Base-by-base conservation (phyloP, 2,329 filamentous ascomycete genomes). In the Colletotrichum incanum region DNA sequence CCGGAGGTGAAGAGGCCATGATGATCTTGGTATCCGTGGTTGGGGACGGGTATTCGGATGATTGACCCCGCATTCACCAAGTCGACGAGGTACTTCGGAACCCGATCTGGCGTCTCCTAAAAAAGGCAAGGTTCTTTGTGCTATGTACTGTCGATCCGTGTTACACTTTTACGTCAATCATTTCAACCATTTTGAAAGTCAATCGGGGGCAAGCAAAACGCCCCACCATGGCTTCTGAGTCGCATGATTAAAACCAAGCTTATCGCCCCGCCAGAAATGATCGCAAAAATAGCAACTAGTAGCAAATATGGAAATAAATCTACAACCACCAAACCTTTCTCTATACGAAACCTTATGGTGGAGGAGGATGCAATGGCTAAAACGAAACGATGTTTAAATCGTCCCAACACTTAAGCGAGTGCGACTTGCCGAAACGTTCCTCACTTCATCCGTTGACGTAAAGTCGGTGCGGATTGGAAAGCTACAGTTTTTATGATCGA, bases 41-140 rank as follows among this genome's bases (percentile, higher is more conserved):
- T 23, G 50, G 34, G 20, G 59, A 49, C 28, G 20, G 11, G 20
- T 23, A 28, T 37, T 2, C 55, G 28, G 63, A 66, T 9, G 37
- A 5, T 65, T 39, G 47, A 72, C 69, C 69, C 69, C 69, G 69
- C 69, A 72, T 16, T 65, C 37, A 5, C 16, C 28, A n/a, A 41
- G 45, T 62, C 45, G 45, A 31, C 28, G 54, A 9, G 45, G 47
- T 20, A 45, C 31, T 39, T 20, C 5, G 45, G 34, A 52, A 23
- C 16, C 31, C 23, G 31, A n/a, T n/a, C 16, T 39, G 59, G 43
- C 43, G 14, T 23, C 14, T 28, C 11, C n/a, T 6, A 28, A n/a
- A 23, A 34, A 41, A 72, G 45, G 20, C 28, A 69, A 49, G 59
- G 58, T 47, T 64, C 54, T 37, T 45, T 41, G 8, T 47, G 45